Percentiles rank a stretch among this genome's conserved stretches.
Evolutionary conservation across 1,284 basidiomycete species (phyloP).

Genomic region (Hemileia vastatrix): DNA sequence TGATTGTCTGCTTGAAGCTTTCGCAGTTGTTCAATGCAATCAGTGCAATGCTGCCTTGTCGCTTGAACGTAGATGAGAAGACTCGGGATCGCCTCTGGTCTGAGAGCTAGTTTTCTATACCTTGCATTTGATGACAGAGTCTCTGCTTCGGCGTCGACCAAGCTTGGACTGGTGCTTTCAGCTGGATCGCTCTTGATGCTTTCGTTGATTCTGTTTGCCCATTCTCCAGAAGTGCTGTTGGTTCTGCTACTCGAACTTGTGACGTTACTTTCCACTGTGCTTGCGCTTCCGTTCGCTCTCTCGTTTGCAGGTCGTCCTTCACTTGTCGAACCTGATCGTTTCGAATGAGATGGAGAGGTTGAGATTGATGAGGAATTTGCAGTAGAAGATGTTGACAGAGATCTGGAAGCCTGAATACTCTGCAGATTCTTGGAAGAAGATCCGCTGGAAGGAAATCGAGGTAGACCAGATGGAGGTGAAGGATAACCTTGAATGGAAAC

Average conservation of each 20-base stretch:
- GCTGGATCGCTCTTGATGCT: background rate
- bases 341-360: background rate
- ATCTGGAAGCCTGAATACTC: no score
- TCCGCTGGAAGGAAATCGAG: background rate
- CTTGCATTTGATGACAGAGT: background rate
- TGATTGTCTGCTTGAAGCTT: background rate
- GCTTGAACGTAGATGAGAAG: conserved; percentile 32
- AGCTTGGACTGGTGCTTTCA: background rate
- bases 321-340: background rate
- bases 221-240: background rate
- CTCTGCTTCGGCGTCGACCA: background rate
- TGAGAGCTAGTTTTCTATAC: conserved; percentile 28
- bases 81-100: conserved; percentile 32
- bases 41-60: conserved; percentile 28
- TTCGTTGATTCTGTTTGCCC: background rate
- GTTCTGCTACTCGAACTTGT: background rate
- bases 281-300: background rate
- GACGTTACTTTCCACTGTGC: background rate
- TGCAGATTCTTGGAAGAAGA: no score
- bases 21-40: background rate
- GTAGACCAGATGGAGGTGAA: background rate
- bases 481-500: background rate
- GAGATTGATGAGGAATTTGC: background rate
- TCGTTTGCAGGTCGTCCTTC: background rate
- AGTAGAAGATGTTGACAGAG: no score